These are phyloP conservation scores for Bipolaris cookei DNA, from an alignment of 2,329 filamentous ascomycete genomes.

Conservation along the genomic window DNA sequence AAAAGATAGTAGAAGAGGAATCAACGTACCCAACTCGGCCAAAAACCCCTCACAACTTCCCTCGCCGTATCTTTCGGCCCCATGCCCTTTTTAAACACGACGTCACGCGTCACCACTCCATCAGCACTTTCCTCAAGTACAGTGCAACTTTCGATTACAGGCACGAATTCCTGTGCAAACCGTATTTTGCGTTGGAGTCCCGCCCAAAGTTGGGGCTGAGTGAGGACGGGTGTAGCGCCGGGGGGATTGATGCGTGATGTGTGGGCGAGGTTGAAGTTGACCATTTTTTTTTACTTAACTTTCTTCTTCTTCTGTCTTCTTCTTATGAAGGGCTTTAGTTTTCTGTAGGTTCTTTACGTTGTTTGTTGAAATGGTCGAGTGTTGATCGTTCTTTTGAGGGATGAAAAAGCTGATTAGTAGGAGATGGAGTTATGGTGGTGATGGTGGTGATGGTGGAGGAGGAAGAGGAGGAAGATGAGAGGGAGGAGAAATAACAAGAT, in stretches of 20 bases:
- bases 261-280: slow-evolving; percentile 51
- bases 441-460: no score
- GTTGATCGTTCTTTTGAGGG: background rate
- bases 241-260: slow-evolving; percentile 55
- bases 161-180: slow-evolving; percentile 55
- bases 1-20: background rate
- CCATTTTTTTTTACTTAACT: slow-evolving; percentile 47
- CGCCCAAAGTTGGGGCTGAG: slow-evolving; percentile 50
- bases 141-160: slow-evolving; percentile 51
- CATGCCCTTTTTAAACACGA: slow-evolving; percentile 49
- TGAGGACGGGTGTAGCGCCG: slow-evolving; percentile 47
- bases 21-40: slow-evolving; percentile 49
- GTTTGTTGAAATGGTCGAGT: background rate
- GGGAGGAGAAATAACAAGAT: background rate
- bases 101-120: slow-evolving; percentile 43
- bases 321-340: no score
- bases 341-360: no score
- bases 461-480: no score
- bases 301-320: background rate
- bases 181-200: slow-evolving; percentile 57
- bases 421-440: background rate
- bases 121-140: slow-evolving; percentile 51
- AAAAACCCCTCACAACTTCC: slow-evolving; percentile 50
- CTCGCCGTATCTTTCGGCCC: slow-evolving; percentile 39
- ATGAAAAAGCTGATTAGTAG: no score